phyloP scores from a whole-genome alignment of 1,284 basidiomycete genomes.

The Cutaneotrichosporon cutaneum region DNA sequence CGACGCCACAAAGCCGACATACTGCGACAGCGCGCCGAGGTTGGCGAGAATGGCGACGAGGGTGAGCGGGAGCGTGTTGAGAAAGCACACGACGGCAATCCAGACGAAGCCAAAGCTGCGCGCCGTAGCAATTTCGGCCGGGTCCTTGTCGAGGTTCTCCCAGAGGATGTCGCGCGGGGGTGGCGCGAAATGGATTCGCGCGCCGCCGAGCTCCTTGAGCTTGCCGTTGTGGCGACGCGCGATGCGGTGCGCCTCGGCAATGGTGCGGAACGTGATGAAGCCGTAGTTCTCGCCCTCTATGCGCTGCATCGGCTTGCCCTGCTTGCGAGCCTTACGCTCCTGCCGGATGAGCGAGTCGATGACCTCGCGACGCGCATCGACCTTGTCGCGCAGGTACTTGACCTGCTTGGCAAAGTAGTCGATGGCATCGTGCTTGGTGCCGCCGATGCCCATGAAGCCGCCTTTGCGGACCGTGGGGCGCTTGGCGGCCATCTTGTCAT shows the following conservation, averaged over 20 bases:
- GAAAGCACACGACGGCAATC: constrained; percentile 73
- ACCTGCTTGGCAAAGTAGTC: constrained; percentile 76
- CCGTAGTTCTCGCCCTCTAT: constrained; percentile 76
- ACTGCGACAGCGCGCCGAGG: constrained; percentile 54
- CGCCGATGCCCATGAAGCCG: constrained; percentile 71
- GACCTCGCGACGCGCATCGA: constrained; percentile 72
- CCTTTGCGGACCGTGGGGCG: constrained; percentile 72
- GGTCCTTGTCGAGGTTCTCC: constrained; percentile 76
- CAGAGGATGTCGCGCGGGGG: constrained; percentile 62
- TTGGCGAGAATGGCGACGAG: constrained; percentile 79
- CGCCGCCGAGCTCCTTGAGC: constrained; percentile 49
- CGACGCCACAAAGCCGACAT: not conserved
- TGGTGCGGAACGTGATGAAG: constrained; percentile 88
- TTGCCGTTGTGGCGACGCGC: constrained; percentile 47
- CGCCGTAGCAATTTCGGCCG: constrained; percentile 65
- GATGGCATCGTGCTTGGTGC: constrained; percentile 73
- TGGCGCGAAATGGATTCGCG: constrained; percentile 43
- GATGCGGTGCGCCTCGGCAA: constrained; percentile 70
- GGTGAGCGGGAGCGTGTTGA: constrained; percentile 77
- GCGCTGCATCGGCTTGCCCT: constrained; percentile 17
- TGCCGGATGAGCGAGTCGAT: constrained; percentile 61
- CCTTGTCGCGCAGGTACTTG: constrained; percentile 61
- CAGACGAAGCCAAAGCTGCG: constrained; percentile 71
- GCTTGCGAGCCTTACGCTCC: constrained; percentile 46
- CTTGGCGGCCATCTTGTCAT: constrained; percentile 67